Base-by-base conservation (phyloP, 2,329 filamentous ascomycete genomes). In the Neofusicoccum kwambonambiense region DNA sequence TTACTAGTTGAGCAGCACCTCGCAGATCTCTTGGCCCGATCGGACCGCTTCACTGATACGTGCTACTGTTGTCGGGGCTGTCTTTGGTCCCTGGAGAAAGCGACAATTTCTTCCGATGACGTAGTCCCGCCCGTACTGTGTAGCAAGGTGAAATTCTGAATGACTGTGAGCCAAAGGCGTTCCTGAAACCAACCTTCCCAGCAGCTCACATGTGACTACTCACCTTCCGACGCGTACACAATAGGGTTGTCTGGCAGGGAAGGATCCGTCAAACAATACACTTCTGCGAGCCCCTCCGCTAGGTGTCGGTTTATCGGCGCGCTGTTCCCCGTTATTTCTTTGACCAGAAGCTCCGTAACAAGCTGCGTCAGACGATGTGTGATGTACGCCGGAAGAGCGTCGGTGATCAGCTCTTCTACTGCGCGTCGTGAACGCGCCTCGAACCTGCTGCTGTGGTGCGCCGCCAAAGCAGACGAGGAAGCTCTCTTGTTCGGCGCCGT, bases 31-130 rank as follows among this genome's bases (percentile, higher is more conserved):
- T 68, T 85, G 81, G 13, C 88, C 87, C 0, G 80, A 83, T 5
- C 81, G 75, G 3, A 90, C 76, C 13, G 86, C 87, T 54, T 88
- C 84, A 27, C 84, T 80, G 13, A 93, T 80, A 60, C 90, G 81
- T 58, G 81, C 77, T 0, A 90, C 81, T 49, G 88, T 89, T 65
- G 84, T 81, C 0, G 79, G 81, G 66, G 88, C 87, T 5, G 90
- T 91, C 69, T 84, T 86, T 0, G 89, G 89, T 0, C 90, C 90
- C 73, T 92, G 90, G 1, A 93, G 82, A 70, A 92, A 92, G 8
- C 90, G 86, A 70, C 90, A 92, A 68, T 92, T 92, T 31, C 88
- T 85, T 0, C 90, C 90, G n/a, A 92, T 83, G 2, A 87, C 84
- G 71, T 92, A 90, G 56, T 83, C 83, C 78, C 89, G 85, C 2